Conservation (phyloP, 106 monocot species). For the Triglochin maritima region DNA sequence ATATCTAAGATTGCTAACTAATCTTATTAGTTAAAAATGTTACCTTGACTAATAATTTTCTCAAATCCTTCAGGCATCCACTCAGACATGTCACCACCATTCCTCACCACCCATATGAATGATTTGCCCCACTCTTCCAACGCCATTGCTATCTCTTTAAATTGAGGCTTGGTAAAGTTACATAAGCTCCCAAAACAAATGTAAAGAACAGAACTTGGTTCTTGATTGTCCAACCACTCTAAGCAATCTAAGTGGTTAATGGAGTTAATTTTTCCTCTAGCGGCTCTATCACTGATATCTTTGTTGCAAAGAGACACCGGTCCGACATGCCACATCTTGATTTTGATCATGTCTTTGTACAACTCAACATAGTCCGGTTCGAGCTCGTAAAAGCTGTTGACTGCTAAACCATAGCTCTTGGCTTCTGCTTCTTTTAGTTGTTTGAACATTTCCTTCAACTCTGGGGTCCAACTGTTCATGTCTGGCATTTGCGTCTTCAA, state of each 20-base stretch:
- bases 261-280: not conserved
- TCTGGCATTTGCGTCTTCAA: too few relatives aligned
- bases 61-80: conserved; percentile 11
- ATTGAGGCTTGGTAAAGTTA: conserved; percentile 3
- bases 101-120: conserved; percentile 20
- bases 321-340: conserved; percentile 12
- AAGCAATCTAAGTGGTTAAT: not conserved
- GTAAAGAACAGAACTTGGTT: conserved; percentile 11
- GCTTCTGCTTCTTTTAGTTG: too few relatives aligned
- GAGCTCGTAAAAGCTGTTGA: conserved; percentile 24
- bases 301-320: conserved; percentile 10
- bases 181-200: conserved; percentile 17
- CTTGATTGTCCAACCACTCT: conserved; percentile 4
- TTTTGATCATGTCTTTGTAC: not conserved
- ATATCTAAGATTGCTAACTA: too few relatives aligned
- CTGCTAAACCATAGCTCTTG: not conserved
- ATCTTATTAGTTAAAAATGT: too few relatives aligned
- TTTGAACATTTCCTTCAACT: too few relatives aligned
- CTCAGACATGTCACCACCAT: not conserved
- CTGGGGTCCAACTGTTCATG: too few relatives aligned
- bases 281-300: not conserved
- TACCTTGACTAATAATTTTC: too few relatives aligned
- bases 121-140: conserved; percentile 1
- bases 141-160: not conserved
- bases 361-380: conserved; percentile 14